Evolutionary conservation across 345 rosid genomes (phyloP), one percentile per base, ranked within the genome.

Genomic region (Citrus hindsii): DNA sequence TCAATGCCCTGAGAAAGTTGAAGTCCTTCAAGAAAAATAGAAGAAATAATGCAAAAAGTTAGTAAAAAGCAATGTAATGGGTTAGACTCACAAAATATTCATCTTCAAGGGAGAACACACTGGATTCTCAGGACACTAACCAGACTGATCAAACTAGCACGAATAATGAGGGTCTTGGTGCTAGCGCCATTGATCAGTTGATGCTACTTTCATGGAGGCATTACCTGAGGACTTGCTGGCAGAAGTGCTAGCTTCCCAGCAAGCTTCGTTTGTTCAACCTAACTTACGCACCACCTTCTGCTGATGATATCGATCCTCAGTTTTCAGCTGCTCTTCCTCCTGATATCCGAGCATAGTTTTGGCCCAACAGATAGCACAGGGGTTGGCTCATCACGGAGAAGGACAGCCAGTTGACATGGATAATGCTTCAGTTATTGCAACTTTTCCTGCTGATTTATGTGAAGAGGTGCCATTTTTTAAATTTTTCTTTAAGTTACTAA

Each of bases 401-500:
- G 95, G 97, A 66, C 97, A 92, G 81, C 98, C 99, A 69, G 97
- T 92, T 79, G 98, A 95, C 84, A 95, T 95, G 99, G 99, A 93
- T 83, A 93, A 92, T 74, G 97, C 99, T 80, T 93, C 99, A 48
- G 93, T 93, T 59, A 93, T 95, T 83, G 98, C 99, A 69, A 95
- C 99, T 74, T 88, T 95, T 79, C 99, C 99, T 68, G 93, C 94
- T 79, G 98, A 93, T 82, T 75, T 95, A 77, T 96, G 98, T 51
- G 99, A 95, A 89, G 99, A 95, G 97, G 99, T 95, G 77, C 85
- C 25, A 42, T 75, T 79, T 81, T 75, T 46, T 42, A 35, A 63
- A 38, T 58, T 73, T 77, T 30, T 68, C 37, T 64, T 24, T 82
- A 30, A 18, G 7, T 76, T 22, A 10, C 35, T 63, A 79, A 56